Conservation (phyloP, 495 filamentous ascomycete species). For the Tuber indicum region DNA sequence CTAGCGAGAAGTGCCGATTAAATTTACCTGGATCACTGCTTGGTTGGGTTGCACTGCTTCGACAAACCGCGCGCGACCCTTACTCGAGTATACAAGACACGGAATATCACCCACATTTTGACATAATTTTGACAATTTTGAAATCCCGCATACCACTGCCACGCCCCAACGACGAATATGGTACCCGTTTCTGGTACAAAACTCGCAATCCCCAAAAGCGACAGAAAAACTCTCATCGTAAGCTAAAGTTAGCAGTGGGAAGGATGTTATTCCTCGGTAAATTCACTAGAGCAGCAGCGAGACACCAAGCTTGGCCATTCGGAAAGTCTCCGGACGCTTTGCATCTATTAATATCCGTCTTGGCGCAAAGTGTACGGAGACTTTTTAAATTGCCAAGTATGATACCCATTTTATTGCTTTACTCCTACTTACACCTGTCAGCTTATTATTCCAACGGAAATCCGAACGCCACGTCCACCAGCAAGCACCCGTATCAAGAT, state of each 20-base stretch:
- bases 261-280: too few relatives aligned
- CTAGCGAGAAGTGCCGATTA: background rate
- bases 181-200: background rate
- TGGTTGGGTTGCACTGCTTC: background rate
- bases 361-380: too few relatives aligned
- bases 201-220: background rate
- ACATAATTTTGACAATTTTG: background rate
- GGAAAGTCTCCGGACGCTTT: too few relatives aligned
- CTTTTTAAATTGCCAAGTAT: too few relatives aligned
- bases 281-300: too few relatives aligned
- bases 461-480: background rate
- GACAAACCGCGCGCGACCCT: background rate
- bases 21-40: too few relatives aligned
- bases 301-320: too few relatives aligned
- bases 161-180: too few relatives aligned
- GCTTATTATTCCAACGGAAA: background rate
- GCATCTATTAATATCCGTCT: too few relatives aligned
- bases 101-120: background rate
- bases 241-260: background rate
- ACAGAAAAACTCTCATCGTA: background rate
- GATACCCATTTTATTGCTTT: too few relatives aligned
- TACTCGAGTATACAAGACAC: background rate
- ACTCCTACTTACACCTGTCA: too few relatives aligned
- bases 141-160: background rate
- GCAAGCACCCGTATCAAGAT: background rate